Conservation (phyloP, 768 basidiomycete genomes). For the Mycena olivaceomarginata region DNA sequence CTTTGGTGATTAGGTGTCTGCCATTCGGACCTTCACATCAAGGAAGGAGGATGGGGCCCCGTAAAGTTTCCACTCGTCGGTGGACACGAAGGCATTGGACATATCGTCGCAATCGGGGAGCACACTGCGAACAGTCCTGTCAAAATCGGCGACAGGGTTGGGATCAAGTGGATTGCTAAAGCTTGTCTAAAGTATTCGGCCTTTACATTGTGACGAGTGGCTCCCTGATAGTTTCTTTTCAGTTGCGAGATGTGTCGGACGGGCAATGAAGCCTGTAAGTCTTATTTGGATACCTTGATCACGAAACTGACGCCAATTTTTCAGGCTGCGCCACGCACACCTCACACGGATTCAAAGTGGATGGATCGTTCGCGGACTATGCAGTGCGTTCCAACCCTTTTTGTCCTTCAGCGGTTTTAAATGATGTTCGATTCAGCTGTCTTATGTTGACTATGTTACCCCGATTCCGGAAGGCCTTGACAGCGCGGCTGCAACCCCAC, state of each 20-base stretch:
- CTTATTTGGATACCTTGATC: background rate
- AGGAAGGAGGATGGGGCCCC: conserved; percentile 80
- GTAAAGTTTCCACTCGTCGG: conserved; percentile 77
- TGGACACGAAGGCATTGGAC: conserved; percentile 89
- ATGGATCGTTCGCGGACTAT: conserved; percentile 85
- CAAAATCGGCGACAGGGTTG: conserved; percentile 86
- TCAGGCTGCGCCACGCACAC: conserved; percentile 70
- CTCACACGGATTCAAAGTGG: conserved; percentile 77
- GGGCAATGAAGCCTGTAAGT: conserved; percentile 71
- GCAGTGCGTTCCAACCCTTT: conserved; percentile 59
- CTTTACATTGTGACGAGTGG: background rate
- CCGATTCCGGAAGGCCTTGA: conserved; percentile 82
- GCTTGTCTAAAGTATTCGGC: conserved; percentile 59
- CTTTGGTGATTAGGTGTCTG: conserved; percentile 62
- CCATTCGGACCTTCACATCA: conserved; percentile 86
- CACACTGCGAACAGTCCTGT: conserved; percentile 68
- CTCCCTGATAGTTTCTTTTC: background rate
- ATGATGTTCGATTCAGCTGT: conserved; percentile 61
- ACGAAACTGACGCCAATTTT: conserved; percentile 1
- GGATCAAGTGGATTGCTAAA: conserved; percentile 81
- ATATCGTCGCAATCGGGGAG: conserved; percentile 85
- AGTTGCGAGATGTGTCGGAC: conserved; percentile 84
- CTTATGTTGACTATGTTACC: conserved; percentile 81
- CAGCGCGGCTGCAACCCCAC: conserved; percentile 78
- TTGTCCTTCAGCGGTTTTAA: background rate